phyloP scores from a whole-genome alignment of 176 grass and related monocot genomes.

The Cenchrus purpureus region DNA sequence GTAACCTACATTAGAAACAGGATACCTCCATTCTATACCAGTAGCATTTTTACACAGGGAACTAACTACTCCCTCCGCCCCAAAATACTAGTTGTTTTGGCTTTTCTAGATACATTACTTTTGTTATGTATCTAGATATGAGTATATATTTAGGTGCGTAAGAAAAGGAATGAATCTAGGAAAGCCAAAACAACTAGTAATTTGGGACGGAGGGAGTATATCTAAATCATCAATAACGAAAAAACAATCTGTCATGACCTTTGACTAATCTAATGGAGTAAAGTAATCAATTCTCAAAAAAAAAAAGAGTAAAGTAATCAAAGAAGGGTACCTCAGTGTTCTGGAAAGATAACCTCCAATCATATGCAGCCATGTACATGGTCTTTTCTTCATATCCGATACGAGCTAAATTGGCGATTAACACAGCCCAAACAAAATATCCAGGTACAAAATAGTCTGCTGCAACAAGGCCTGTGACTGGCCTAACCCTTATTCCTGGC shows the following conservation, averaged over 20 bases:
- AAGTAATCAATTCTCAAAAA: not conserved
- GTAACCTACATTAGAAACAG: slow-evolving; percentile 27
- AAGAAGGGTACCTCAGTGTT: slow-evolving; percentile 82
- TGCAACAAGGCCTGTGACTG: slow-evolving; percentile 90
- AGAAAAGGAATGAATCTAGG: too few species aligned
- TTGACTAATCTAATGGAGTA: slow-evolving; percentile 18
- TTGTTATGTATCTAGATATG: too few species aligned
- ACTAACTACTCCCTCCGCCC: not conserved
- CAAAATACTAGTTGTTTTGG: too few species aligned
- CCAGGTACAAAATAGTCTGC: slow-evolving; percentile 99
- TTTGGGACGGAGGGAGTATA: not conserved
- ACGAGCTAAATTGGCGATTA: slow-evolving; percentile 97
- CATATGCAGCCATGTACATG: slow-evolving; percentile 99
- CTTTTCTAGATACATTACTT: too few species aligned
- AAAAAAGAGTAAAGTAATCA: not conserved
- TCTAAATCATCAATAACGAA: slow-evolving; percentile 11
- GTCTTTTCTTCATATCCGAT: slow-evolving; percentile 99
- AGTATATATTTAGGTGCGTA: too few species aligned
- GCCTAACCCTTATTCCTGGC: slow-evolving; percentile 83
- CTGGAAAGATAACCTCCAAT: slow-evolving; percentile 98
- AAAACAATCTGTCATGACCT: not conserved
- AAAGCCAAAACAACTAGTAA: too few species aligned
- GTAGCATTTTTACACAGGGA: slow-evolving; percentile 19
- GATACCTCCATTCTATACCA: slow-evolving; percentile 5
- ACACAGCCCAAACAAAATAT: slow-evolving; percentile 98